Evolutionary conservation across 164 flowering plant genomes (phyloP), one percentile per base, ranked within the genome.

Genomic region (Magnolia changhungtana): DNA sequence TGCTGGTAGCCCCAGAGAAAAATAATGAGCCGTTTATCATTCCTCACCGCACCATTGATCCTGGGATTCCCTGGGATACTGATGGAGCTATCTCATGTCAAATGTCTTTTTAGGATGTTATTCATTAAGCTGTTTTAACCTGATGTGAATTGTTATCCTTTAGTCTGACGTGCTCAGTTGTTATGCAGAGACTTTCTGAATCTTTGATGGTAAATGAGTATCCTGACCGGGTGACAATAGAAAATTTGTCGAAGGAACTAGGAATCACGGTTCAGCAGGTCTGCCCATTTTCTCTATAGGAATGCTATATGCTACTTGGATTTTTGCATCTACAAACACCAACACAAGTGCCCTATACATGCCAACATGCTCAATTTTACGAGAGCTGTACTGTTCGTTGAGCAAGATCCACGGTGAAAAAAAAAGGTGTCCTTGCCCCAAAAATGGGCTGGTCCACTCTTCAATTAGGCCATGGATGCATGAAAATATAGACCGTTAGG

Each of bases 241-340:
- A 90, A 71, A 85, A 80, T 64, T 72, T 93, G 76, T 92, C 92
- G 10, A 64, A 81, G 72, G 95, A 90, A 78, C 83, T 92, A 29
- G 91, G 89, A 74, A 77, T 95, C 58, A 86, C 88, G 9, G 8
- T 69, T 68, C 73, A 23, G 63, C 93, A 91, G 96, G 98, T 91
- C 3, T 67, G 55, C 76, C 69, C 45, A 50, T 31, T 37, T 52
- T 9, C 45, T 70, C 24, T 70, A 37, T 50, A 16, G 18, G 18
- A 55, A 55, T 11, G 61, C 61, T 55, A 55, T 11, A 55, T 11
- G 61, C 61, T 55, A 55, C 61, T 50, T n/a, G 58, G 10, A 49
- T 14, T 16, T 68, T 29, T 3, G 45, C 16, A 3, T 67, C 27
- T 67, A 11, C 16, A 11, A 29, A 19, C 29, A 66, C 69, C 29